Evolutionary conservation across 371 early-diverging fungal genomes (phyloP).

Genomic region (Apophysomyces ossiformis): DNA sequence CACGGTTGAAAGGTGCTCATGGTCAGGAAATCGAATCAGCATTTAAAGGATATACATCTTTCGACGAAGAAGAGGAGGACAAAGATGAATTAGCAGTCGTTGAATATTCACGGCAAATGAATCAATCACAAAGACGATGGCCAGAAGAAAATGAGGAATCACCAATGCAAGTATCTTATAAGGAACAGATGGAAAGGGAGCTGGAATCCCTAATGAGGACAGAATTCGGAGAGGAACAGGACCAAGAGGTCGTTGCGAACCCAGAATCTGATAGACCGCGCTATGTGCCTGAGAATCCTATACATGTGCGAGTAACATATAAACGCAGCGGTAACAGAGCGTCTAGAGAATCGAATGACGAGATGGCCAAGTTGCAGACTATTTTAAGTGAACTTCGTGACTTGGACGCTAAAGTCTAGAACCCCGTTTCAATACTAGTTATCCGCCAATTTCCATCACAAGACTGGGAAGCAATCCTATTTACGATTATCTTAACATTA

Average conservation of each 20-base stretch:
- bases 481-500: too few relatives aligned
- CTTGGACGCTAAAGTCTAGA: background rate
- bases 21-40: background rate
- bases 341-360: background rate
- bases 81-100: background rate
- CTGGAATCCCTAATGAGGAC: conserved; percentile 7
- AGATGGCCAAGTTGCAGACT: background rate
- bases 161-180: background rate
- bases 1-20: conserved; percentile 11
- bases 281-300: conserved; percentile 2
- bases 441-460: too few relatives aligned
- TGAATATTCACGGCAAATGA: background rate
- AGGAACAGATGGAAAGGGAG: conserved; percentile 14
- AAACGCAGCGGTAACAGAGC: background rate
- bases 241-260: background rate
- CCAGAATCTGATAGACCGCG: background rate
- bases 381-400: background rate
- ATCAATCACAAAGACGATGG: background rate
- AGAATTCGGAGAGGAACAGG: conserved; percentile 3
- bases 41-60: background rate
- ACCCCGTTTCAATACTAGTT: too few relatives aligned
- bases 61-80: conserved; percentile 10
- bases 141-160: background rate
- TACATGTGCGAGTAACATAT: background rate
- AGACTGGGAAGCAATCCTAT: too few relatives aligned